phyloP scores from a whole-genome alignment of 139 green algal genomes.

The Micractinium conductrix region DNA sequence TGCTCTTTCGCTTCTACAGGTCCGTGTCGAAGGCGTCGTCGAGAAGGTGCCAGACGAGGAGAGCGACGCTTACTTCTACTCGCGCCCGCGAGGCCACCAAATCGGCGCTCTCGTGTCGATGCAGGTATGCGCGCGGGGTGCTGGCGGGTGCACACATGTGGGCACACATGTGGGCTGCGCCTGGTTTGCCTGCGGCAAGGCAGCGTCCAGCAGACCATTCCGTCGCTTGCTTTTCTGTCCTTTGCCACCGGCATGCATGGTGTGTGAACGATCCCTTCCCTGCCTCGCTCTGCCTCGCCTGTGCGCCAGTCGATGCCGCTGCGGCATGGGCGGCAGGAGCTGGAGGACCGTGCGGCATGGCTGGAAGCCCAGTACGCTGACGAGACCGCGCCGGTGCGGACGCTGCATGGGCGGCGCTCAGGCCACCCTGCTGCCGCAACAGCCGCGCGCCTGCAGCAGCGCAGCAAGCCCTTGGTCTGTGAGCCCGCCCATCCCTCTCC shows the following conservation, averaged over 20 bases:
- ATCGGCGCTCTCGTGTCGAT: conserved; percentile 80
- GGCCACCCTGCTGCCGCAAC: neutral
- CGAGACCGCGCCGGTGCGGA: conserved; percentile 23
- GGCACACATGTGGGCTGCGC: no score
- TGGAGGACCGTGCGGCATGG: conserved; percentile 57
- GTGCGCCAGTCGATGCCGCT: conserved; percentile 60
- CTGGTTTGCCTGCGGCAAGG: no score
- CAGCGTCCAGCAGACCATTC: no score
- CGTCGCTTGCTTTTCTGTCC: no score
- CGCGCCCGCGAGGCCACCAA: conserved; percentile 71
- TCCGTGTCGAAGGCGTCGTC: conserved; percentile 84
- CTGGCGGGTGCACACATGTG: neutral
- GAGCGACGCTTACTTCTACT: conserved; percentile 85
- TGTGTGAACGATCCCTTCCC: neutral
- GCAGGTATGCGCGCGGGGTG: conserved; percentile 54
- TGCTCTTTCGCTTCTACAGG: conserved; percentile 43
- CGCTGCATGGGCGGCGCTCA: neutral
- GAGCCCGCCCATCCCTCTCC: no score
- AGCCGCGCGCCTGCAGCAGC: no score
- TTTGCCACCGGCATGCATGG: neutral
- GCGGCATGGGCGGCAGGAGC: conserved; percentile 45
- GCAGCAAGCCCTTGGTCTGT: no score
- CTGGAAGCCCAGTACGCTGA: conserved; percentile 53
- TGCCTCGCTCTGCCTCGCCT: neutral
- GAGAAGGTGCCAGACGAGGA: conserved; percentile 73